These are phyloP conservation scores for Mycena leptocephala DNA, from an alignment of 768 basidiomycete species.

Conservation along the genomic window DNA sequence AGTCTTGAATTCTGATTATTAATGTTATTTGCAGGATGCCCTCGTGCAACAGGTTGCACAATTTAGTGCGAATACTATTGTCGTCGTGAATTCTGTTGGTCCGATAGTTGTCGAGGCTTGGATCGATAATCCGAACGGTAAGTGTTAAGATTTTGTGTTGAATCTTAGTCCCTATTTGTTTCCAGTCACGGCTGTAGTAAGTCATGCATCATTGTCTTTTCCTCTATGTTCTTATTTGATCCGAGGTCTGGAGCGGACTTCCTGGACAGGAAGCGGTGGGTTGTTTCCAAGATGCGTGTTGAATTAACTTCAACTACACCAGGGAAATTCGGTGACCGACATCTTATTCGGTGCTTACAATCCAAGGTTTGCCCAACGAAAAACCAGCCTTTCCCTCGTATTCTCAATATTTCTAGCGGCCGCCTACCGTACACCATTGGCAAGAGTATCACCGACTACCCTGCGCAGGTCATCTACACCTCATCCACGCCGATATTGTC, in stretches of 20 bases:
- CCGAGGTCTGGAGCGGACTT: slow-evolving; percentile 66
- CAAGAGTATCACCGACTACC: slow-evolving; percentile 71
- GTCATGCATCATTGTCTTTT: neutral
- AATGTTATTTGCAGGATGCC: slow-evolving; percentile 51
- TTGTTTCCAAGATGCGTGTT: slow-evolving; percentile 35
- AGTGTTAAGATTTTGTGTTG: neutral
- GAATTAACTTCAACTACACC: neutral
- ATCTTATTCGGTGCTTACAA: slow-evolving; percentile 74
- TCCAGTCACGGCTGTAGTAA: slow-evolving; percentile 56
- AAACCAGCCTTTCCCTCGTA: neutral
- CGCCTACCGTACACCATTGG: slow-evolving; percentile 69
- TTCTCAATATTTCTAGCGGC: slow-evolving; percentile 47
- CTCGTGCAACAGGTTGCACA: slow-evolving; percentile 67
- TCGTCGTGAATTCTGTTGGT: slow-evolving; percentile 79
- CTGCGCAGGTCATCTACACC: slow-evolving; percentile 64
- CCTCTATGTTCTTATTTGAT: neutral
- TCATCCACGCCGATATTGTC: slow-evolving; percentile 55
- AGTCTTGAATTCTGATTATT: neutral
- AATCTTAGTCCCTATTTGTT: neutral
- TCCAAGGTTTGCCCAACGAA: slow-evolving; percentile 58
- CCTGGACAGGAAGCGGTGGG: slow-evolving; percentile 72
- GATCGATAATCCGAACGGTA: slow-evolving; percentile 70
- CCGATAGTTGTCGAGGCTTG: slow-evolving; percentile 71
- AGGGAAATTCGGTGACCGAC: slow-evolving; percentile 72
- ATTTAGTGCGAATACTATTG: slow-evolving; percentile 71